Evolutionary conservation across 352 stramenopile genomes (phyloP).

Genomic region (Vaucheria bursata): DNA sequence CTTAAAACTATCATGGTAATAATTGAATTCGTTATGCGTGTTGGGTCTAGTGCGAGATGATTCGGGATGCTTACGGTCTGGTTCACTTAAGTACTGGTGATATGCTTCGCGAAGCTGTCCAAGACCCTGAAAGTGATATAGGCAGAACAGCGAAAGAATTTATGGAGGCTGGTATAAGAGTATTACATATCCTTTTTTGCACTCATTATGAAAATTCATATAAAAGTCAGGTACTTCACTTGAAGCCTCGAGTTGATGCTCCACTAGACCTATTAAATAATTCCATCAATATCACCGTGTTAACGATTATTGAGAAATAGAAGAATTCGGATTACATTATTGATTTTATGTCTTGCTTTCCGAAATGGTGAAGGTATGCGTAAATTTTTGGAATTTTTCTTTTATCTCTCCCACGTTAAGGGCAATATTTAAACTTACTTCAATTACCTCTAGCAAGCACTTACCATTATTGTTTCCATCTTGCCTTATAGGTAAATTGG

Average conservation of each 20-base stretch:
- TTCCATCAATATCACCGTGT: not conserved
- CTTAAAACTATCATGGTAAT: not conserved
- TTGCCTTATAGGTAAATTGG: slow-evolving; percentile 57
- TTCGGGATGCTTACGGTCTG: slow-evolving; percentile 57
- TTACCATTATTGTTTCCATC: too few relatives aligned
- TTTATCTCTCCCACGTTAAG: too few relatives aligned
- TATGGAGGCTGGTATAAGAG: slow-evolving; percentile 56
- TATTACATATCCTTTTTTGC: too few relatives aligned
- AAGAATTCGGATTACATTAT: too few relatives aligned
- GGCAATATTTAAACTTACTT: too few relatives aligned
- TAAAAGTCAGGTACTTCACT: not conserved
- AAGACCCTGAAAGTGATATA: slow-evolving; percentile 56
- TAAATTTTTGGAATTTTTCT: too few relatives aligned
- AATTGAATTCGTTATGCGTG: not conserved
- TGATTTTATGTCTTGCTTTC: too few relatives aligned
- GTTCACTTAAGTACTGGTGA: slow-evolving; percentile 86
- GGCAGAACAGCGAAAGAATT: slow-evolving; percentile 61
- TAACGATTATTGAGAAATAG: too few relatives aligned
- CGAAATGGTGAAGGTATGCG: too few relatives aligned
- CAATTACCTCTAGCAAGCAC: too few relatives aligned
- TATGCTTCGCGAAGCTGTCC: slow-evolving; percentile 79
- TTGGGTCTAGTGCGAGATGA: slow-evolving; percentile 60
- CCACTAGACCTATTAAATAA: not conserved
- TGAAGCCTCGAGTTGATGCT: not conserved
- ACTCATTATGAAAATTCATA: not conserved